Evolutionary conservation across 2,329 filamentous ascomycete genomes (phyloP).

Genomic region (Diaporthe citri): DNA sequence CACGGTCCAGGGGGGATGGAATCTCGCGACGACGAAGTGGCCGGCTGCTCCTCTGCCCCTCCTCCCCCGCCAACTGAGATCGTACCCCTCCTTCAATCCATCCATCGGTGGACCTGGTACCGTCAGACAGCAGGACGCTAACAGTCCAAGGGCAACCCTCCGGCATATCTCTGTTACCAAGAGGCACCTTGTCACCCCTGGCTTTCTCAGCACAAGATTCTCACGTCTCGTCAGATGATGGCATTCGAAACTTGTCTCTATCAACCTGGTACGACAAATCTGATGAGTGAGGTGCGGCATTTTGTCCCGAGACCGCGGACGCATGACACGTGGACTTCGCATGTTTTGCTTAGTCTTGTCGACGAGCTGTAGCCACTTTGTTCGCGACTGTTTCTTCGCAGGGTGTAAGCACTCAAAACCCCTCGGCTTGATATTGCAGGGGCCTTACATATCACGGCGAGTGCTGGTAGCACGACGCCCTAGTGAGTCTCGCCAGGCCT

Average conservation of each 20-base stretch:
- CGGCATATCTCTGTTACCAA: not conserved
- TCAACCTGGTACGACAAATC: not conserved
- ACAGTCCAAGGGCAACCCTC: not conserved
- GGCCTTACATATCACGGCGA: not conserved
- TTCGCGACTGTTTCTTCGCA: not conserved
- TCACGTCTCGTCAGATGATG: conserved; percentile 21
- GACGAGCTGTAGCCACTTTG: not conserved
- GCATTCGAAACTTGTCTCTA: conserved; percentile 4
- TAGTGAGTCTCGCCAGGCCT: conserved; percentile 22
- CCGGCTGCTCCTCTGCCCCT: conserved; percentile 2
- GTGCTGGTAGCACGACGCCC: conserved; percentile 6
- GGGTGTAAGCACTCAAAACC: conserved; percentile 24
- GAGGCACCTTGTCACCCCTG: not conserved
- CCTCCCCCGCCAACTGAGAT: conserved; percentile 26
- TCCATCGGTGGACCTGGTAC: conserved; percentile 1
- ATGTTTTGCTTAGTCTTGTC: not conserved
- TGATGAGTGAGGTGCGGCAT: conserved; percentile 2
- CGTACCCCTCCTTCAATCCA: conserved; percentile 21
- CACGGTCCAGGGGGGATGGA: conserved; percentile 20
- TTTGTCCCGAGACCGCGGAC: not conserved
- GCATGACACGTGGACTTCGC: not conserved
- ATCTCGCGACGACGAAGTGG: not conserved
- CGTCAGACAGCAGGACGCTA: not conserved
- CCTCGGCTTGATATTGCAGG: conserved; percentile 23
- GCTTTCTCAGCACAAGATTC: conserved; percentile 10